Base-by-base conservation (phyloP, 768 basidiomycete species). In the Termitomyces sp. region DNA sequence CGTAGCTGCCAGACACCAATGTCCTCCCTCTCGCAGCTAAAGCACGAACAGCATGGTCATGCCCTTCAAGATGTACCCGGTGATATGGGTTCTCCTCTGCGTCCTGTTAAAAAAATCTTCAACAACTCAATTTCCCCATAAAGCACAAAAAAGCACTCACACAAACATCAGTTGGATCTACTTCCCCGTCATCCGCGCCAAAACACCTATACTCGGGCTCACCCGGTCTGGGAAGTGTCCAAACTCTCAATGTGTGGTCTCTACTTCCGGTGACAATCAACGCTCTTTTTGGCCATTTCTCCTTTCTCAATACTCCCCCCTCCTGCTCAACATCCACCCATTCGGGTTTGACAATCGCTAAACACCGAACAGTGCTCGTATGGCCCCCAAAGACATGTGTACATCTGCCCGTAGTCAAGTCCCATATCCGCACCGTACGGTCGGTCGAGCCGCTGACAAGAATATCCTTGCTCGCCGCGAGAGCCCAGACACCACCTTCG, bases 371-470 rank as follows among this genome's bases (percentile, higher is more conserved):
- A 0, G 96, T 99, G 66, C 90, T 93, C 28, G 93, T 97, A 72
- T 99, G 96, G 0, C 96, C 96, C 36, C 92, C 88, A 71, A 98
- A 98, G 18, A 93, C 85, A 72, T 98, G 96, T 4, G 90, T 93
- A 69, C 94, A 94, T 47, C 80, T 77, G 2, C 91, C 90, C 5
- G 82, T 87, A 37, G 81, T 72, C 36, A 96, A 76, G 66, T 95
- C 87, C 94, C 94, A 82, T 55, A 58, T 58, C 0, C 57, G 51
- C 16, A 97, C 92, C 0, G 93, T 95, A 29, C 94, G 85, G 74
- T 97, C 94, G 8, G 94, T 97, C 13, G 90, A 92, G 5, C 94
- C 94, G 64, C 89, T 93, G 63, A 96, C 94, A 18, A 94, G 82
- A 28, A 88, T 82, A 69, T 93, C 85, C 76, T 90, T 92, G 70